Evolutionary conservation across 345 rosid species (phyloP).

Genomic region (Murraya koenigii): DNA sequence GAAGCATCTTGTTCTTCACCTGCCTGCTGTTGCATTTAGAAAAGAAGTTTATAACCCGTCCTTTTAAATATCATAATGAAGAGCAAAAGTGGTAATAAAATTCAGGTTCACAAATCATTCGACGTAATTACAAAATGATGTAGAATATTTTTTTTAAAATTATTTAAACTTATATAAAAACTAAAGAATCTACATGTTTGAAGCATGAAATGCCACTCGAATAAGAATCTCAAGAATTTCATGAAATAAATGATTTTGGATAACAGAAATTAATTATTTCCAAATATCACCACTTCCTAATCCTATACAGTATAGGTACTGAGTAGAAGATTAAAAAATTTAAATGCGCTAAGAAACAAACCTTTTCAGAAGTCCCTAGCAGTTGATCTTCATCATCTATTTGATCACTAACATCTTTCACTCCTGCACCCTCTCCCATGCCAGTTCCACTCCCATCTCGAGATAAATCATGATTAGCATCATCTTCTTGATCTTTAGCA

Average conservation of each 20-base stretch:
- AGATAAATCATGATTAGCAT: constrained; percentile 34
- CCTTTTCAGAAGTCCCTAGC: constrained; percentile 67
- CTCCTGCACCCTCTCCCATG: constrained; percentile 88
- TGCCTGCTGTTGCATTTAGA: constrained; percentile 37
- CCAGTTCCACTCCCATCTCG: constrained; percentile 80
- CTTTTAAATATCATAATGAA: not conserved
- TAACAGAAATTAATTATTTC: too few relatives aligned
- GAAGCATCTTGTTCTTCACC: constrained; percentile 62
- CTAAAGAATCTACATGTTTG: too few relatives aligned
- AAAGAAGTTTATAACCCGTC: not conserved
- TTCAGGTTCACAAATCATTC: too few relatives aligned
- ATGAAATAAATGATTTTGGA: too few relatives aligned
- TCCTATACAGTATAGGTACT: too few relatives aligned
- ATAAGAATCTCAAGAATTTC: too few relatives aligned
- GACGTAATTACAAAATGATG: too few relatives aligned
- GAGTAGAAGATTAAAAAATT: not conserved
- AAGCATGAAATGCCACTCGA: too few relatives aligned
- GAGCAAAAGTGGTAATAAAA: not conserved
- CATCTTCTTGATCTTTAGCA: constrained; percentile 63
- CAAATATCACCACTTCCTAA: too few relatives aligned
- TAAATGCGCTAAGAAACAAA: constrained; percentile 10
- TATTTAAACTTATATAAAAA: too few relatives aligned
- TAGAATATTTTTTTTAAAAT: too few relatives aligned
- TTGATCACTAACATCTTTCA: constrained; percentile 84
- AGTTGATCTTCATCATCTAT: constrained; percentile 90